Conservation (phyloP, 257 asterid genomes). For the Solanum sparsipilum region DNA sequence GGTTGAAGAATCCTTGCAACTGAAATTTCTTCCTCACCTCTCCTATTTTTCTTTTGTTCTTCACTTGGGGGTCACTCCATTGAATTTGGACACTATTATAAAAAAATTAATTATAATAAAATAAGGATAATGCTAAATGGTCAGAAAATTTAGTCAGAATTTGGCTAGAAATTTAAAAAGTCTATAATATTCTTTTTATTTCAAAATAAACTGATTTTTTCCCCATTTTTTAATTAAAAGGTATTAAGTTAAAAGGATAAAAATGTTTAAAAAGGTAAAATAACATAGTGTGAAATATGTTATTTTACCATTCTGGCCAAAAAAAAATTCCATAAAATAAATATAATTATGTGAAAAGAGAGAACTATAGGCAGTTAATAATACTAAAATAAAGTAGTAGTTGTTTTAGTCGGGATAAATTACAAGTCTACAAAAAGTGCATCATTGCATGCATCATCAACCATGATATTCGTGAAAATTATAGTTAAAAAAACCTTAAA, state of each 20-base stretch:
- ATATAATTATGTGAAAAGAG: not conserved
- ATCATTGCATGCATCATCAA: not conserved
- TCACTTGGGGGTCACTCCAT: not conserved
- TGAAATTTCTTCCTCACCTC: not conserved
- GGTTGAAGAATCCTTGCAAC: not conserved
- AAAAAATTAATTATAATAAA: not conserved
- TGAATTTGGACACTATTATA: not conserved
- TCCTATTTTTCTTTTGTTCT: not conserved
- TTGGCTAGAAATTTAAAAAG: no score
- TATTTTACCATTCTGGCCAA: no score
- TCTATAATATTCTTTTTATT: no score
- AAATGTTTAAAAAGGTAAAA: no score
- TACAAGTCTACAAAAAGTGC: not conserved
- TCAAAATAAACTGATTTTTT: no score
- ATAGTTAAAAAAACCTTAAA: not conserved
- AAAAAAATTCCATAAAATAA: not conserved
- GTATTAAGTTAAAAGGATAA: no score
- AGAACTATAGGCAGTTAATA: not conserved
- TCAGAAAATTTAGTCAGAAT: fast-evolving
- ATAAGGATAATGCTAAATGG: no score
- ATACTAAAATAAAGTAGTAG: not conserved
- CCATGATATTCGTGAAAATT: not conserved
- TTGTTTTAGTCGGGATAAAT: not conserved
- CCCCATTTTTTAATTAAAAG: no score
- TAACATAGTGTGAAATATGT: no score